Percentiles rank a stretch among this genome's conserved stretches.
Evolutionary conservation across 306 rosid species (phyloP).

Genomic region (Trifolium pratense): DNA sequence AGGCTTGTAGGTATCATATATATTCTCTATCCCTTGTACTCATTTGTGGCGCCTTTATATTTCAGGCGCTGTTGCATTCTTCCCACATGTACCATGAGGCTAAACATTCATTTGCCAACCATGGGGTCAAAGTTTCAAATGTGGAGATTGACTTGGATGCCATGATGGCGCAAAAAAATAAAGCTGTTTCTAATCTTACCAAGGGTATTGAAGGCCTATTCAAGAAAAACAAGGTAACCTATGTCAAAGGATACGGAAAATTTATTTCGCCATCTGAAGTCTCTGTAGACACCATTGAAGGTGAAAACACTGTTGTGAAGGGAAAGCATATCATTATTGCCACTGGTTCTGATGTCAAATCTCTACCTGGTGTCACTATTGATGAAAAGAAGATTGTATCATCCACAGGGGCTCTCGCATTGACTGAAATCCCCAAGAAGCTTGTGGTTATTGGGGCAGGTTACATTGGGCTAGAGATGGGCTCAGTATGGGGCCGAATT

Average conservation of each 20-base stretch:
- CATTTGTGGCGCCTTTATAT: slow-evolving; percentile 22
- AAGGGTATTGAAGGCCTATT: slow-evolving; percentile 92
- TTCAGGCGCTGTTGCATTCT: slow-evolving; percentile 95
- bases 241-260: slow-evolving; percentile 95
- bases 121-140: slow-evolving; percentile 83
- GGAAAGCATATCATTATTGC: slow-evolving; percentile 92
- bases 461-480: slow-evolving; percentile 98
- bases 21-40: slow-evolving; percentile 18
- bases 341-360: slow-evolving; percentile 96
- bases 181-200: slow-evolving; percentile 86
- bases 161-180: slow-evolving; percentile 94
- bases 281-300: slow-evolving; percentile 80
- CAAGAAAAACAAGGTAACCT: slow-evolving; percentile 95
- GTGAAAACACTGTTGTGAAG: slow-evolving; percentile 74
- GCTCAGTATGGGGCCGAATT: slow-evolving; percentile 95
- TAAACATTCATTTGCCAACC: slow-evolving; percentile 75
- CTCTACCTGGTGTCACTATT: slow-evolving; percentile 84
- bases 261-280: slow-evolving; percentile 82
- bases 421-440: slow-evolving; percentile 87
- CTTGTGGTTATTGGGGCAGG: slow-evolving; percentile 96
- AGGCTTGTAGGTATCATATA: background rate
- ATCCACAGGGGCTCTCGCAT: slow-evolving; percentile 91
- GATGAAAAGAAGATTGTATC: slow-evolving; percentile 97
- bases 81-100: slow-evolving; percentile 99
- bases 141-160: slow-evolving; percentile 91